These are phyloP conservation scores for Fusarium bactridioides DNA, from an alignment of 2,329 filamentous ascomycete species.

Conservation along the genomic window DNA sequence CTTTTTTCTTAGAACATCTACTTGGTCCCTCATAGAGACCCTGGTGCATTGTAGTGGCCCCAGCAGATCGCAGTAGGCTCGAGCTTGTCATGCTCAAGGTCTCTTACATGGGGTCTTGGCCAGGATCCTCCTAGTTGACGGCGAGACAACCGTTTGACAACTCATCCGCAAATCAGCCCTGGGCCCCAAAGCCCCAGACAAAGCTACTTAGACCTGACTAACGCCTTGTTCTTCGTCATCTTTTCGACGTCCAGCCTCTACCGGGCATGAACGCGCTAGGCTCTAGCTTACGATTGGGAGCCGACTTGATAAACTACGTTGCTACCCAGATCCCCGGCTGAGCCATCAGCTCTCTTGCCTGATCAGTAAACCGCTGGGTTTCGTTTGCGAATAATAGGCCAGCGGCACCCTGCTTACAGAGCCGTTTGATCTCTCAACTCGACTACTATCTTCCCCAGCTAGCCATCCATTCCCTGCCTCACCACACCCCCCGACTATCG, in stretches of 20 bases:
- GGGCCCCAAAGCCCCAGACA: constrained; percentile 41
- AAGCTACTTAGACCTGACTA: constrained; percentile 41
- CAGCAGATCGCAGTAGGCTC: constrained; percentile 51
- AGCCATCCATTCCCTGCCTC: constrained; percentile 41
- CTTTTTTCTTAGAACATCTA: constrained; percentile 17
- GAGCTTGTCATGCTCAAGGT: constrained; percentile 51
- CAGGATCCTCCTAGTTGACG: constrained; percentile 53
- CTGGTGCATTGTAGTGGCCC: constrained; percentile 51
- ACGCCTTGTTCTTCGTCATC: constrained; percentile 43
- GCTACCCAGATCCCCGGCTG: constrained; percentile 41
- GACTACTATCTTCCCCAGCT: constrained; percentile 37
- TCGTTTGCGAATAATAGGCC: constrained; percentile 42
- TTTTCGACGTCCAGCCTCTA: constrained; percentile 39
- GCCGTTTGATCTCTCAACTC: constrained; percentile 36
- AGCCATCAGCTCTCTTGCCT: constrained; percentile 43
- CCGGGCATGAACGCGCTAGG: constrained; percentile 43
- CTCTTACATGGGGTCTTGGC: constrained; percentile 48
- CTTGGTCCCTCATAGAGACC: constrained; percentile 47
- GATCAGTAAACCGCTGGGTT: constrained; percentile 40
- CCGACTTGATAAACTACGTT: constrained; percentile 44
- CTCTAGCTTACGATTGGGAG: constrained; percentile 42
- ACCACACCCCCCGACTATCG: constrained; percentile 36
- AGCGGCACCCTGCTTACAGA: constrained; percentile 40
- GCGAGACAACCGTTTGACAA: constrained; percentile 49
- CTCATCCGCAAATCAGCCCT: constrained; percentile 46